phyloP scores from a whole-genome alignment of 495 filamentous ascomycete species.

The Pyrenula aspistea region DNA sequence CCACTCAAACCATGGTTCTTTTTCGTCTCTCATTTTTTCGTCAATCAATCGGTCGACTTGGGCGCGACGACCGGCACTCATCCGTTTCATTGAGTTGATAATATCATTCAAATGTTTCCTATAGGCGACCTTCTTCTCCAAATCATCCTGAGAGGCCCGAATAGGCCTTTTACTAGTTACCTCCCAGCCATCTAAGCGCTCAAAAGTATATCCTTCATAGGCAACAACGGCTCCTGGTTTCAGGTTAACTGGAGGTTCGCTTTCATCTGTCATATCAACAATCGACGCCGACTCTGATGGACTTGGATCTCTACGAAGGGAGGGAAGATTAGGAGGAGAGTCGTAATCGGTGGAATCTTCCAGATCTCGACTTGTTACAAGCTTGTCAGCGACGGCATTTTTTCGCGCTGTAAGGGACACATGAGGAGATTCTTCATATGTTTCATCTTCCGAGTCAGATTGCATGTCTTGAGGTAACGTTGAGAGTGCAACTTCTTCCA shows the following conservation, averaged over 20 bases:
- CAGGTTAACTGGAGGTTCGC: conserved; percentile 1
- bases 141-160: background rate
- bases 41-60: background rate
- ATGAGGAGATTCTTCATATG: too few species aligned
- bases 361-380: too few species aligned
- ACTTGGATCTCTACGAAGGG: too few species aligned
- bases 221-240: background rate
- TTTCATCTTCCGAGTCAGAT: conserved; percentile 3
- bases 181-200: background rate
- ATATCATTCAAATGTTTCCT: background rate
- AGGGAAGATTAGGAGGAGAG: too few species aligned
- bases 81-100: background rate
- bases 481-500: conserved; percentile 11
- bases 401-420: too few species aligned
- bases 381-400: too few species aligned
- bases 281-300: too few species aligned
- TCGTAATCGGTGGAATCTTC: too few species aligned
- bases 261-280: too few species aligned
- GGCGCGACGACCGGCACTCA: background rate
- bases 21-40: background rate
- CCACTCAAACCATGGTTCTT: background rate
- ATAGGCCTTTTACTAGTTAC: background rate
- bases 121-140: background rate
- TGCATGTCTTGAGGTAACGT: conserved; percentile 3
- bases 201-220: background rate